These are phyloP conservation scores for Ogataea nonfermentans DNA, from an alignment of 805 yeast genomes.

Conservation along the genomic window DNA sequence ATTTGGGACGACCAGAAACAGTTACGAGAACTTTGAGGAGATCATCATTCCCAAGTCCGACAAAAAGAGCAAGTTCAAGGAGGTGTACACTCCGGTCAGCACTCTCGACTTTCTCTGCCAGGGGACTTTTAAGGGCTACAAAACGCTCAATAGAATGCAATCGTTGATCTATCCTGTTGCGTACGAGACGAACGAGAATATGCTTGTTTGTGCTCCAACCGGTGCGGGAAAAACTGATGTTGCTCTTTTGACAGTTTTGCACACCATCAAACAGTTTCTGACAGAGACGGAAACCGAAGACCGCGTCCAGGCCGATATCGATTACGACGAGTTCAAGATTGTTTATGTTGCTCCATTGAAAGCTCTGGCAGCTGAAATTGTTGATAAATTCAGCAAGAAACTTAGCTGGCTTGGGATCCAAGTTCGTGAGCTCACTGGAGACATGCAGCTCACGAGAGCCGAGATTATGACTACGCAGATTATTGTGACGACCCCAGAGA, in stretches of 20 bases:
- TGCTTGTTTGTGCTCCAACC: constrained; percentile 96
- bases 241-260: constrained; percentile 76
- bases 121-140: constrained; percentile 80
- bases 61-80: constrained; percentile 41
- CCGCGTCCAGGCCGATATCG: constrained; percentile 58
- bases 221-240: constrained; percentile 98
- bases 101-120: constrained; percentile 77
- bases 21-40: constrained; percentile 63
- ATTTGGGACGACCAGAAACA: constrained; percentile 67
- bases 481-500: constrained; percentile 92
- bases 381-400: constrained; percentile 78
- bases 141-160: constrained; percentile 81
- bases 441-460: constrained; percentile 83
- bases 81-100: constrained; percentile 51
- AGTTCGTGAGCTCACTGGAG: constrained; percentile 91
- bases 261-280: constrained; percentile 71
- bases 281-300: constrained; percentile 49
- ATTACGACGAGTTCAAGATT: constrained; percentile 82
- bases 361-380: constrained; percentile 95
- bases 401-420: constrained; percentile 81
- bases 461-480: constrained; percentile 82
- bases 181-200: constrained; percentile 87
- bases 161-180: constrained; percentile 90
- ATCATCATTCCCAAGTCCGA: constrained; percentile 77
- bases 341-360: constrained; percentile 92